Conservation (phyloP, 495 filamentous ascomycete genomes). For the Aspergillus panamensis region DNA sequence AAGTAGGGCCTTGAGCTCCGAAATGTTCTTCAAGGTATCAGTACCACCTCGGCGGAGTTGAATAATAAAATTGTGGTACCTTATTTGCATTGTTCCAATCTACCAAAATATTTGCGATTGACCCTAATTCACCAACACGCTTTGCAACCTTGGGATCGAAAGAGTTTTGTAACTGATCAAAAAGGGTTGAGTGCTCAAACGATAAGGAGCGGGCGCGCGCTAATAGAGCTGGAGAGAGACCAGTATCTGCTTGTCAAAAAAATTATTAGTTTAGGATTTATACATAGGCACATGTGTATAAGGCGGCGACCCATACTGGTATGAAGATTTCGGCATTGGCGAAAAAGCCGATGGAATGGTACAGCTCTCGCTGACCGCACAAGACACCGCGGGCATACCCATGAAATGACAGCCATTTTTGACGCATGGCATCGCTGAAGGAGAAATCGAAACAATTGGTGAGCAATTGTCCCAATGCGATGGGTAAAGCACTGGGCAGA, state of each 20-base stretch:
- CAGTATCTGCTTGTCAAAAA: slow-evolving; percentile 23
- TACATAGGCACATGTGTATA: no score
- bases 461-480: background rate
- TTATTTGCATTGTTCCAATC: slow-evolving; percentile 55
- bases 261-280: slow-evolving; percentile 21
- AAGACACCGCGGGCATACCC: slow-evolving; percentile 35
- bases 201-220: slow-evolving; percentile 61
- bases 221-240: slow-evolving; percentile 58
- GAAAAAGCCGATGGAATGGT: slow-evolving; percentile 6
- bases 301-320: slow-evolving; percentile 30
- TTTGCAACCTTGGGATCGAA: slow-evolving; percentile 75
- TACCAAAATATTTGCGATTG: slow-evolving; percentile 63
- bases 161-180: slow-evolving; percentile 50
- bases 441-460: background rate
- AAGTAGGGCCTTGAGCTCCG: slow-evolving; percentile 56
- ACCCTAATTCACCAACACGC: slow-evolving; percentile 69
- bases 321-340: slow-evolving; percentile 27
- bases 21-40: slow-evolving; percentile 44
- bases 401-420: slow-evolving; percentile 29
- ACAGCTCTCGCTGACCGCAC: slow-evolving; percentile 22
- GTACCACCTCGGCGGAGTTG: background rate
- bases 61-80: slow-evolving; percentile 20
- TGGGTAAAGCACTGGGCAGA: no score
- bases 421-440: background rate
- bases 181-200: slow-evolving; percentile 62